These are phyloP conservation scores for Trametes villosa DNA, from an alignment of 768 basidiomycete genomes.

Conservation along the genomic window DNA sequence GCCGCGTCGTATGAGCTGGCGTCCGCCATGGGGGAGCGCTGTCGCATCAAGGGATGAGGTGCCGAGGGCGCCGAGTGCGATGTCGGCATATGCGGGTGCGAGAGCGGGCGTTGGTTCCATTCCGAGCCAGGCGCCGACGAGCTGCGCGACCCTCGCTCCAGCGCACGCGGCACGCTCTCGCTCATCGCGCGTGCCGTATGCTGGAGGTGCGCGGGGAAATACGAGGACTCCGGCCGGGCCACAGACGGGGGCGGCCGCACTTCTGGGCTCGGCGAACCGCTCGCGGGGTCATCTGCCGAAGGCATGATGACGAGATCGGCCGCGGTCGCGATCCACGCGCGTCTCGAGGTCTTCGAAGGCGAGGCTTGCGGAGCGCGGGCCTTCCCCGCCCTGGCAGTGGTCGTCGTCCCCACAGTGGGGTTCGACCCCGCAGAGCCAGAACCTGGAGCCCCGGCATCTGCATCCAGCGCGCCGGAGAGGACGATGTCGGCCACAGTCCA, in stretches of 20 bases:
- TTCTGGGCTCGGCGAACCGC: not conserved
- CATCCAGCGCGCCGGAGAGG: conserved; percentile 41
- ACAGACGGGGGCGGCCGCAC: not conserved
- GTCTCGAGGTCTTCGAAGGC: conserved; percentile 16
- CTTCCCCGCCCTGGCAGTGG: conserved; percentile 5
- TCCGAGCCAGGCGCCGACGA: not conserved
- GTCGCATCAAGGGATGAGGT: no score
- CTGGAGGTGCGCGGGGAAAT: no score
- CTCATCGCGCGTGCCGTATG: not conserved
- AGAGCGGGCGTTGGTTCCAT: not conserved
- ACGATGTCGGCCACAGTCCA: conserved; percentile 42
- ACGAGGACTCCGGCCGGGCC: not conserved
- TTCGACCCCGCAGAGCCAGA: not conserved
- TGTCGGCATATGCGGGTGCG: not conserved
- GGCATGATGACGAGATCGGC: conserved; percentile 38
- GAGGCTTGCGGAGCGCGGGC: not conserved
- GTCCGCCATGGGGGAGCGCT: not conserved
- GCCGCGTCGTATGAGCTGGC: conserved; percentile 1
- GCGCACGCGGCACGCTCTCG: not conserved
- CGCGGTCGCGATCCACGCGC: conserved; percentile 38
- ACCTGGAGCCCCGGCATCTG: not conserved
- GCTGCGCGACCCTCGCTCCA: no score
- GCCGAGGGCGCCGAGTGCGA: not conserved
- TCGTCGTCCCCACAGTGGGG: not conserved
- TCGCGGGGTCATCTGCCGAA: conserved; percentile 16